Evolutionary conservation across 768 basidiomycete genomes (phyloP), one percentile per base, ranked within the genome.

Genomic region (Chiua virens): DNA sequence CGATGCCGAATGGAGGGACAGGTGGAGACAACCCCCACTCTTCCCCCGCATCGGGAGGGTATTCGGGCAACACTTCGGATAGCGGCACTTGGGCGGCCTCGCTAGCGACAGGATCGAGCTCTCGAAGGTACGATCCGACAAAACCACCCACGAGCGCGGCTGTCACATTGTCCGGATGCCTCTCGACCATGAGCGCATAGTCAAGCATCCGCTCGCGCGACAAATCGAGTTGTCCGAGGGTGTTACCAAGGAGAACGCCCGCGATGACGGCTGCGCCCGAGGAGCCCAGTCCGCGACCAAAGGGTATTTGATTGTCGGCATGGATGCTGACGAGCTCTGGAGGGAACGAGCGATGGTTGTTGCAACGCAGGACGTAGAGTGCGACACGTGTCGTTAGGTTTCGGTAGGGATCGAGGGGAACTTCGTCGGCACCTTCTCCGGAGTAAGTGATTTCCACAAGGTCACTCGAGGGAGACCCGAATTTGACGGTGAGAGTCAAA

Each of bases 181-280:
- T 81, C 72, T 99, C 97, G 63, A 99, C 94, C 97, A 99, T 99
- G 47, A 99, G 79, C 2, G 96, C 95, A 64, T 91, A 96, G 73
- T 99, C 97, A 54, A 98, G 82, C 61, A 96, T 75, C 22, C 97
- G 83, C 38, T 77, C 79, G 25, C 68, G 74, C 14, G 88, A 69
- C 11, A 98, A 82, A 21, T 77, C 64, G 54, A 98, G 80, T 17
- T 79, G 58, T 15, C 90, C 96, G 21, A 98, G 76, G n/a, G 82
- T 77, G 64, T 93, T 81, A 32, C 86, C 97, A 40, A 99, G 81
- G 28, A 96, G 79, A 30, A 97, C 94, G 37, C 97, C 97, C 1
- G 94, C 96, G 62, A 99, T 90, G 61, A 99, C 97, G n/a, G 97
- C 96, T 4, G 97, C 97, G 14, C 96, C 96, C 1, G 97, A 98